Evolutionary conservation across 164 flowering plant genomes (phyloP), one percentile per base, ranked within the genome.

Genomic region (Platanus orientalis): DNA sequence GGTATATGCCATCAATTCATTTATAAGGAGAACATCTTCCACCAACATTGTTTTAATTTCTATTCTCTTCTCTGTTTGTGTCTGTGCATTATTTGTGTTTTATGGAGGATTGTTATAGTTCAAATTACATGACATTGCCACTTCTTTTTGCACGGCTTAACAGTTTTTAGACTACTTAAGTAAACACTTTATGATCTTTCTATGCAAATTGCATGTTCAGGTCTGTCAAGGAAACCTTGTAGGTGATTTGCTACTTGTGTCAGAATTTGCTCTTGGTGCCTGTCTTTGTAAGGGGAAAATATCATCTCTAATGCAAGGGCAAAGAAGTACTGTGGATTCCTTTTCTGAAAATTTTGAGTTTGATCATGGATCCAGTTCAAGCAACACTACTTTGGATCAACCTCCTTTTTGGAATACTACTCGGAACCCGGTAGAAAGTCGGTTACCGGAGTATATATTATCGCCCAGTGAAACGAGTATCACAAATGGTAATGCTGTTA

Each of bases 231-330:
- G 40, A 47, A 48, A 14, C 47, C 1, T 21, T 61, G 1, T 57
- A 36, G 11, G 60, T 34, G 19, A 21, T 28, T 28, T 9, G 16
- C 20, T 13, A 17, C 19, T 28, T 12, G 40, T 28, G 21, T 56
- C 24, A 11, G 19, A 25, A 25, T 23, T 21, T 40, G 21, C 34
- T 45, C 26, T n/a, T n/a, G n/a, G n/a, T n/a, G n/a, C n/a, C n/a
- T n/a, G n/a, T n/a, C n/a, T n/a, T n/a, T n/a, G n/a, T n/a, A 20
- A 17, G 61, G 60, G 55, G 44, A 49, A 45, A 53, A 61, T 57
- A 16, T 55, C 24, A 42, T 10, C 51, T 63, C 71, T 58, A 58
- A 91, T 88, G 97, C 92, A 85, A 78, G 80, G 89, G 42, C 79
- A 80, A 68, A 70, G 78, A 70, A 75, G 81, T 54, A 71, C 72